Conservation (phyloP, 768 basidiomycete genomes). For the Rhizopogon sp. region DNA sequence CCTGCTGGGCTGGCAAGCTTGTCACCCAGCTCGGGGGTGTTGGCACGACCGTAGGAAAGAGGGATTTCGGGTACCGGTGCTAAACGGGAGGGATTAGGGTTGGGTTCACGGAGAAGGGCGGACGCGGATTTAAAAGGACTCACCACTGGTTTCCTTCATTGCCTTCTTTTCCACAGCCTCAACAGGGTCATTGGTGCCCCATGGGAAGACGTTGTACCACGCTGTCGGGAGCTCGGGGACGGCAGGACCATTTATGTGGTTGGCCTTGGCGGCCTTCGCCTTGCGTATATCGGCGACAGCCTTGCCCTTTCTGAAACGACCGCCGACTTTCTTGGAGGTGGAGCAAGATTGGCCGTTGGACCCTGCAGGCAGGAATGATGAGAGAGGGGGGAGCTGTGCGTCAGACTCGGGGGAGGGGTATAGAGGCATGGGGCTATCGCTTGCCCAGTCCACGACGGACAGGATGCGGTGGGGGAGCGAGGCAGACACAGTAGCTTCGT, state of each 20-base stretch:
- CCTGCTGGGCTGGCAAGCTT: conserved; percentile 77
- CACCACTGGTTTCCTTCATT: conserved; percentile 11
- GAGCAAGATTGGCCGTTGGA: conserved; percentile 12
- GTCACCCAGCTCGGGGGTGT: conserved; percentile 69
- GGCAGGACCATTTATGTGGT: background rate
- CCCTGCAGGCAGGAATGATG: conserved; percentile 20
- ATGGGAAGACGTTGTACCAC: conserved; percentile 66
- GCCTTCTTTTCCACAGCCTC: conserved; percentile 35
- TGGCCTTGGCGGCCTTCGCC: conserved; percentile 13
- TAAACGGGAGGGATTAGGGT: conserved; percentile 7
- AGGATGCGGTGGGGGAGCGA: conserved; percentile 72
- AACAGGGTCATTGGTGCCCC: conserved; percentile 83
- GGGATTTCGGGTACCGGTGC: background rate
- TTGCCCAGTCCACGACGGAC: conserved; percentile 93
- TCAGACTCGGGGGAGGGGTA: conserved; percentile 27
- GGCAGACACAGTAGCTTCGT: conserved; percentile 82
- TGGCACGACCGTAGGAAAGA: conserved; percentile 18
- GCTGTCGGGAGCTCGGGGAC: conserved; percentile 28
- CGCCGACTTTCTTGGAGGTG: background rate
- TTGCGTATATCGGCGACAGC: conserved; percentile 6
- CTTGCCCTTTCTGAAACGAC: conserved; percentile 12
- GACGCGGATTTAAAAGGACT: background rate
- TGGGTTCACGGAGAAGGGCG: background rate
- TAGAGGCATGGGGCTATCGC: conserved; percentile 58
- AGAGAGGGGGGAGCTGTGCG: conserved; percentile 18